Evolutionary conservation across 1,284 basidiomycete genomes (phyloP).

Genomic region (Puccinia brachypodii): DNA sequence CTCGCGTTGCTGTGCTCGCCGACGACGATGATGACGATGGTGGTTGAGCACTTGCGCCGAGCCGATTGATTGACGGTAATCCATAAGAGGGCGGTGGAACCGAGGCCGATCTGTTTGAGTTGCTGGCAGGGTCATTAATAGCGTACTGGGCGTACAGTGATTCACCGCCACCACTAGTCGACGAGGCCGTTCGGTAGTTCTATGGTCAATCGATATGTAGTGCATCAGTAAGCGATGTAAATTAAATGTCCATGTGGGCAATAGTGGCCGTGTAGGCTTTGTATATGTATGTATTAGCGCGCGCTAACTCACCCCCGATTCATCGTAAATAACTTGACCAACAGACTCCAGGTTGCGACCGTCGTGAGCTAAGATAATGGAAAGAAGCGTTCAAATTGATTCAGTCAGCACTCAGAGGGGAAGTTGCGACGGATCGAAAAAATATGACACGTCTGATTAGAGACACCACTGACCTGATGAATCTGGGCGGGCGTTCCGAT

Average conservation of each 20-base stretch:
- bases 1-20: not conserved
- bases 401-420: not conserved
- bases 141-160: conserved; percentile 19
- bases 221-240: not conserved
- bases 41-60: not conserved
- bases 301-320: conserved; percentile 18
- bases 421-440: not conserved
- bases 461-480: conserved; percentile 2
- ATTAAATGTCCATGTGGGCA: no score
- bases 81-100: conserved; percentile 34
- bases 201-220: not conserved
- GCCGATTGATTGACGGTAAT: conserved; percentile 26
- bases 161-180: conserved; percentile 17
- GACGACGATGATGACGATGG: not conserved
- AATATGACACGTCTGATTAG: not conserved
- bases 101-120: conserved; percentile 16
- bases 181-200: not conserved
- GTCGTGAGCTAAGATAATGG: not conserved
- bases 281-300: no score
- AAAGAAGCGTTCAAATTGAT: not conserved
- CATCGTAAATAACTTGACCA: conserved; percentile 27
- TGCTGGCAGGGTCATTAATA: not conserved
- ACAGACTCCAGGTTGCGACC: conserved; percentile 7
- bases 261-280: no score
- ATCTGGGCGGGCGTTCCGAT: not conserved